Base-by-base conservation (phyloP, 768 basidiomycete genomes). In the Tricholoma matsutake region DNA sequence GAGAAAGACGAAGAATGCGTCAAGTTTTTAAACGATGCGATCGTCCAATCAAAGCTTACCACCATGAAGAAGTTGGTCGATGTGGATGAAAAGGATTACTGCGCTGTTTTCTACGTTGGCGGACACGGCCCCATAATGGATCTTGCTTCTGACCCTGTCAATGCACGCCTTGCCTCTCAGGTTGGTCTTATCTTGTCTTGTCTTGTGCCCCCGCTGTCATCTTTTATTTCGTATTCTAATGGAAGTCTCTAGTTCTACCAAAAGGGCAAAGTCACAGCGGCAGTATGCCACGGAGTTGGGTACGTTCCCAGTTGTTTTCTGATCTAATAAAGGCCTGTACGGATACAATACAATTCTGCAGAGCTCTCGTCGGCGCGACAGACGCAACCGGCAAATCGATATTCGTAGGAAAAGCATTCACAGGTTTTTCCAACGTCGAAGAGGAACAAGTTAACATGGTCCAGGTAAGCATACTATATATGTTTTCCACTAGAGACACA, bases 251-350 rank as follows among this genome's bases (percentile, higher is more conserved):
- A 90, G 87, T 88, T 92, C 73, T 92, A 83, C 75, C 80, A 81
- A 56, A 71, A 80, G 9, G 86, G 84, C 49, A 92, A 91, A 75
- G 73, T 88, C 62, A 82, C 85, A 6, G 66, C 85, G 3, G 89
- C 89, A 3, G 90, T 94, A 25, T 93, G 92, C 77, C 92, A 93
- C 73, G 92, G 91, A 14, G 84, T 91, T 56, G 88, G 83, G 81
- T 88, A 64, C 69, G 84, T 31, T 32, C 7, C n/a, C n/a, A 32
- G 8, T 4, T 47, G 31, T 25, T 34, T 28, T 31, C 35, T 18
- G 2, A 34, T 35, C 3, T 25, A 31, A 22, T 22, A 18, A 13
- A 41, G 25, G 18, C 58, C 35, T 49, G 22, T 25, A 25, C 22
- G 22, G 22, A 25, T 25, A 25, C 22, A 25, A 25, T 25, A 41